Conservation (phyloP, 306 rosid species). For the Gastrolobium bilobum region DNA sequence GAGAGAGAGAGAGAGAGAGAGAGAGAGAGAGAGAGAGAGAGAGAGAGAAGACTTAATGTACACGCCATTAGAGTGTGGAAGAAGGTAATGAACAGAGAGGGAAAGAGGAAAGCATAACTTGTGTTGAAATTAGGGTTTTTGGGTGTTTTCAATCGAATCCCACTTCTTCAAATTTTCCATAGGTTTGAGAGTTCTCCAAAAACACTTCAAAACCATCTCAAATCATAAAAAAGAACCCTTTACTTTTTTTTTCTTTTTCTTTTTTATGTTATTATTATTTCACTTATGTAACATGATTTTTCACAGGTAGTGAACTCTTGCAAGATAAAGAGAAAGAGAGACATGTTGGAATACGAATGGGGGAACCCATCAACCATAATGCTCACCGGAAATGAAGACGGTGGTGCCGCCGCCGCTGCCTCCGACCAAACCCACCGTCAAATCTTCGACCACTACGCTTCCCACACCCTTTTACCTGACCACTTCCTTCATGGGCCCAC, state of each 20-base stretch:
- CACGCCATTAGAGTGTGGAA: conserved; percentile 57
- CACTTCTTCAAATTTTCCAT: conserved; percentile 40
- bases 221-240: not conserved
- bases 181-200: conserved; percentile 11
- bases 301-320: not conserved
- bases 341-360: conserved; percentile 97
- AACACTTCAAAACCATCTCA: conserved; percentile 20
- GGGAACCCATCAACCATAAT: conserved; percentile 77
- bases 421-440: conserved; percentile 72
- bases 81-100: not conserved
- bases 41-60: conserved; percentile 49
- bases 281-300: not conserved
- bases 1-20: conserved; percentile 17
- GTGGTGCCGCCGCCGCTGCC: conserved; percentile 42
- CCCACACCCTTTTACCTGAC: conserved; percentile 60
- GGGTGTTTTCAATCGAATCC: conserved; percentile 37
- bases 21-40: not conserved
- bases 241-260: no score
- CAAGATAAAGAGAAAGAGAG: not conserved
- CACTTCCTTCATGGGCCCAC: conserved; percentile 50
- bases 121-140: conserved; percentile 51
- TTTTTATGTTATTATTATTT: not conserved
- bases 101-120: conserved; percentile 10
- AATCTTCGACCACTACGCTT: conserved; percentile 66
- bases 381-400: conserved; percentile 67